Conservation (phyloP, 306 rosid genomes). For the Inga laurina region DNA sequence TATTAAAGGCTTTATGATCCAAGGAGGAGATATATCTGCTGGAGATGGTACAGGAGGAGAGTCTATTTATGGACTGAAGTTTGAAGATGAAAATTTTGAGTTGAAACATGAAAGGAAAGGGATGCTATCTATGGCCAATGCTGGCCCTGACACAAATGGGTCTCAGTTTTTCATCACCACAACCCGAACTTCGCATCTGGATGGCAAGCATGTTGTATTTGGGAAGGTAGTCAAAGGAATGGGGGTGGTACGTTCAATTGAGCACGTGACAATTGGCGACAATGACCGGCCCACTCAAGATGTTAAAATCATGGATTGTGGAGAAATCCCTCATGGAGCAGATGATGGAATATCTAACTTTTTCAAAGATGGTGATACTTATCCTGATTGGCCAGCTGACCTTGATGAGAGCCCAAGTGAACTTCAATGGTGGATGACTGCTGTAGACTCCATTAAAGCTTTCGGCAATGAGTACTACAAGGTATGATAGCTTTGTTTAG, state of each 20-base stretch:
- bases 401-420: conserved; percentile 66
- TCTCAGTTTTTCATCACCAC: conserved; percentile 91
- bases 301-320: conserved; percentile 70
- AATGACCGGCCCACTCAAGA: conserved; percentile 58
- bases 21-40: conserved; percentile 95
- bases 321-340: conserved; percentile 70
- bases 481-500: conserved; percentile 45
- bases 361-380: conserved; percentile 84
- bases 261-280: conserved; percentile 56
- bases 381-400: conserved; percentile 97
- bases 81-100: conserved; percentile 87
- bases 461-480: conserved; percentile 79
- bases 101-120: conserved; percentile 94
- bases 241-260: conserved; percentile 88
- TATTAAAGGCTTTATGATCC: conserved; percentile 82
- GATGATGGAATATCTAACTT: conserved; percentile 83
- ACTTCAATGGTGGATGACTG: conserved; percentile 79
- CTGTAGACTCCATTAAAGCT: conserved; percentile 70
- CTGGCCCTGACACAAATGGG: conserved; percentile 82
- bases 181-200: conserved; percentile 80
- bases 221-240: conserved; percentile 89
- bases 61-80: conserved; percentile 80
- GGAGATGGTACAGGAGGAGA: conserved; percentile 97
- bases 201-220: conserved; percentile 94
- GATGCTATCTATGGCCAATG: conserved; percentile 90